Evolutionary conservation across 177 flowering plant species (phyloP), one percentile per base, ranked within the genome.

Genomic region (Vitis hybrid): DNA sequence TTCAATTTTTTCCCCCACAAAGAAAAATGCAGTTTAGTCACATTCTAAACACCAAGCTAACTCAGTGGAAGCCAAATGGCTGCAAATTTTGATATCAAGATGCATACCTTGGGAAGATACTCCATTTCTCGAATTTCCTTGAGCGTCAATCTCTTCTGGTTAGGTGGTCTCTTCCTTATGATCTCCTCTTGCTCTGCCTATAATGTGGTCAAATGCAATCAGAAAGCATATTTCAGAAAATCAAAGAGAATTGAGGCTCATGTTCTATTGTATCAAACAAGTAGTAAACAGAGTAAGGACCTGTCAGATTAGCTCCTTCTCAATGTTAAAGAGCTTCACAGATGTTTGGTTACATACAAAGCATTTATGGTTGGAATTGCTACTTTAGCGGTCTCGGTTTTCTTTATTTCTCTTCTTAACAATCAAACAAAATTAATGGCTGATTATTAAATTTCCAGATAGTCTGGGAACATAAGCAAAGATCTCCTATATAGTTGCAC

Each of bases 101-200:
- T n/a, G 59, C 20, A 21, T 77, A 87, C 97, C 87, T 88, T 79
- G 13, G 86, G 78, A 52, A 93, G 86, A 81, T 86, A 93, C 0
- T 82, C 80, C 98, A 93, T 93, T 69, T 88, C 79, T 56, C 87
- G 83, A 68, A 57, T 14, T 75, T 93, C 98, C 69, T 76, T 79
- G 0, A 90, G 85, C 0, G 80, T 85, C 72, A 93, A 65, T 9
- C 88, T 87, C 61, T 83, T 80, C 73, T 90, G 94, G 18, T 71
- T 65, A 3, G 86, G 58, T 32, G 93, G 84, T 66, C 91, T 79
- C 27, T 75, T 87, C 79, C 65, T 85, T 10, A 81, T 27, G 1
- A 90, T 85, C 74, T 70, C 75, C 76, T 84, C 90, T 83, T 87
- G 91, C 83, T 93, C 98, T 46, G 69, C 91, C 97, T 92, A 61